Conservation (phyloP, 805 yeast genomes). For the Cyberlindnera sargentensis region DNA sequence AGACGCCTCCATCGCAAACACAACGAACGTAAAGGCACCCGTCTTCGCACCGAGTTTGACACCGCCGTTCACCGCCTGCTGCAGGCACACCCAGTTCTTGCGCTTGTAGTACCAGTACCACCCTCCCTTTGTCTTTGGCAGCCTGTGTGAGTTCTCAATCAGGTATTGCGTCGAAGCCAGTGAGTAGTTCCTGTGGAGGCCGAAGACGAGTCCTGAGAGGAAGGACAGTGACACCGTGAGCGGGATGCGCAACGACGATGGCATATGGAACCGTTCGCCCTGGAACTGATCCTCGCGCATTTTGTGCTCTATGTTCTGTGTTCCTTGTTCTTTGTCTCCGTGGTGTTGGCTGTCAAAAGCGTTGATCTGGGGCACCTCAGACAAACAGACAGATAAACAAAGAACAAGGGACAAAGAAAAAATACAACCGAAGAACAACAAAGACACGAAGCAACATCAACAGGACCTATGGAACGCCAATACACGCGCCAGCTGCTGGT, state of each 20-base stretch:
- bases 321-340: background rate
- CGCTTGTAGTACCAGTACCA: slow-evolving; percentile 87
- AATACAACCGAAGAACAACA: background rate
- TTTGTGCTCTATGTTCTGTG: background rate
- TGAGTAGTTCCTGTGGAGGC: slow-evolving; percentile 54
- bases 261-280: slow-evolving; percentile 4
- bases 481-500: slow-evolving; percentile 28
- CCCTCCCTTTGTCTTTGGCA: slow-evolving; percentile 72
- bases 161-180: slow-evolving; percentile 51
- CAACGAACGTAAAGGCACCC: slow-evolving; percentile 37
- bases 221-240: slow-evolving; percentile 3
- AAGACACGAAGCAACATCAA: background rate
- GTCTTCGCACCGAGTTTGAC: slow-evolving; percentile 35
- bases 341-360: background rate
- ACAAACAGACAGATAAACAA: no score
- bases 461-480: slow-evolving; percentile 6
- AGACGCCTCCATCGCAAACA: slow-evolving; percentile 55
- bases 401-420: no score
- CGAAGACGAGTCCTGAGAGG: slow-evolving; percentile 29
- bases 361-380: no score
- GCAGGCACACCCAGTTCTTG: slow-evolving; percentile 67
- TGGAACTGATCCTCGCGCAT: background rate
- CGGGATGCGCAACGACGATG: slow-evolving; percentile 2
- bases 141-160: slow-evolving; percentile 76
- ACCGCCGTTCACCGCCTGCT: slow-evolving; percentile 46